Evolutionary conservation across 495 filamentous ascomycete genomes (phyloP).

Genomic region (Penicillium chermesinum): DNA sequence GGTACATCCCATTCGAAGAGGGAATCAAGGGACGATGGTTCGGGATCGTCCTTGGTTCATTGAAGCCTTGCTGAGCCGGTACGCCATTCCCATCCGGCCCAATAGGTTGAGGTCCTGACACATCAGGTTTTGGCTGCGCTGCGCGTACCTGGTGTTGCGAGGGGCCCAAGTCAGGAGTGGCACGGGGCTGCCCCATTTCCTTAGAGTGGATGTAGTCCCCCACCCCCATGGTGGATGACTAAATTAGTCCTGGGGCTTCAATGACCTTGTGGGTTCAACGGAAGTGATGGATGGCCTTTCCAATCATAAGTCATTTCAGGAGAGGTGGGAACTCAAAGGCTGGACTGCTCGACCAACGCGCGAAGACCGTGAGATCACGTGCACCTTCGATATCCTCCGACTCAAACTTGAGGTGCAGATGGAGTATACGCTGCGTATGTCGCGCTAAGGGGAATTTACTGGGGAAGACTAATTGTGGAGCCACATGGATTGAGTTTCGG

Average conservation of each 20-base stretch:
- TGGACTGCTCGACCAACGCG: slow-evolving; percentile 16
- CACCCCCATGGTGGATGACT: slow-evolving; percentile 34
- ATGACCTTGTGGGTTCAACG: background rate
- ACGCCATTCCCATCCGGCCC: slow-evolving; percentile 18
- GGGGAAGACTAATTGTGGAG: background rate
- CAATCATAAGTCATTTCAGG: background rate
- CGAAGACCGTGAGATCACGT: slow-evolving; percentile 36
- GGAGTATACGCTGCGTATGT: background rate
- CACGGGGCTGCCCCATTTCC: slow-evolving; percentile 32
- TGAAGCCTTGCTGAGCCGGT: slow-evolving; percentile 11
- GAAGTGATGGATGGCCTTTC: background rate
- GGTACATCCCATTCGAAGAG: slow-evolving; percentile 18
- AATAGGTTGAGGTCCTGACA: slow-evolving; percentile 23
- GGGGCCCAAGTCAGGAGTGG: slow-evolving; percentile 19
- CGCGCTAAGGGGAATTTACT: background rate
- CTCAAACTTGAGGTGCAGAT: background rate
- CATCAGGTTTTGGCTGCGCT: slow-evolving; percentile 34
- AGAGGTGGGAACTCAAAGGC: slow-evolving; percentile 3
- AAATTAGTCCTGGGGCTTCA: background rate
- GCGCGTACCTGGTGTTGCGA: slow-evolving; percentile 32
- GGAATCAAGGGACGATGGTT: slow-evolving; percentile 4
- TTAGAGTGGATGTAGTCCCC: slow-evolving; percentile 43
- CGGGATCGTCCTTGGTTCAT: slow-evolving; percentile 12
- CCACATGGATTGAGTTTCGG: background rate
- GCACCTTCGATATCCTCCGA: slow-evolving; percentile 17